Evolutionary conservation across 371 early-diverging fungal genomes (phyloP).

Genomic region (Mortierella sp.): DNA sequence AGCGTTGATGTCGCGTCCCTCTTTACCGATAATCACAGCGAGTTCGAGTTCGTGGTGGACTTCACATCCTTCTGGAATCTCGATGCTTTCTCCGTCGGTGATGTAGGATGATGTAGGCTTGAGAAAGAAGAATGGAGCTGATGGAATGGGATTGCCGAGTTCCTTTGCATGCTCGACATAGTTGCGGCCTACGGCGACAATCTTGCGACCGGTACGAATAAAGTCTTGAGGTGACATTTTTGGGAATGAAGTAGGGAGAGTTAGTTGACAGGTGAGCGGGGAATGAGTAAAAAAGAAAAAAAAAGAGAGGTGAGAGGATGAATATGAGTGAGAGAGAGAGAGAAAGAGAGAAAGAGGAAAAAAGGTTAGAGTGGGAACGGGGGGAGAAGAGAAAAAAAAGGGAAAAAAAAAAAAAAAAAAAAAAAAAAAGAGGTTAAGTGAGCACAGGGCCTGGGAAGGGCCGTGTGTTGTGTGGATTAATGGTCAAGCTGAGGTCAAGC

Average conservation of each 20-base stretch:
- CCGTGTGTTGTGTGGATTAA: too few species aligned
- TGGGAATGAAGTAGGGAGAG: slow-evolving; percentile 6
- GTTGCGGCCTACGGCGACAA: slow-evolving; percentile 94
- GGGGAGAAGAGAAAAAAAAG: not conserved
- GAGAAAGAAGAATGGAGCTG: slow-evolving; percentile 90
- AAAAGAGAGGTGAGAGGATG: not conserved
- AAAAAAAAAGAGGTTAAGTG: too few species aligned
- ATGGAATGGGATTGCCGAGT: slow-evolving; percentile 91
- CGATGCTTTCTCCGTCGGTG: slow-evolving; percentile 75
- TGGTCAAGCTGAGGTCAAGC: too few species aligned
- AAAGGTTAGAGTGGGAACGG: not conserved
- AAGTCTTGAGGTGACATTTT: slow-evolving; percentile 66
- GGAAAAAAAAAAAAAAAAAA: too few species aligned
- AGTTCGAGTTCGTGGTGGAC: slow-evolving; percentile 97
- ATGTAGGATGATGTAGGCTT: slow-evolving; percentile 94
- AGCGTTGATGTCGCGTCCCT: slow-evolving; percentile 78
- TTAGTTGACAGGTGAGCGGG: not conserved
- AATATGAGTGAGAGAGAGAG: not conserved
- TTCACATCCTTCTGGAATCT: slow-evolving; percentile 80
- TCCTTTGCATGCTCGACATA: slow-evolving; percentile 94
- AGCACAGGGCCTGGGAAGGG: too few species aligned
- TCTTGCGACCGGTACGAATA: slow-evolving; percentile 79
- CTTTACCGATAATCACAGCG: slow-evolving; percentile 91
- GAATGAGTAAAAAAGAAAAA: not conserved
- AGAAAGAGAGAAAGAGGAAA: not conserved